These are phyloP conservation scores for Adansonia gregorii DNA, from an alignment of 441 rosid genomes.

Conservation along the genomic window DNA sequence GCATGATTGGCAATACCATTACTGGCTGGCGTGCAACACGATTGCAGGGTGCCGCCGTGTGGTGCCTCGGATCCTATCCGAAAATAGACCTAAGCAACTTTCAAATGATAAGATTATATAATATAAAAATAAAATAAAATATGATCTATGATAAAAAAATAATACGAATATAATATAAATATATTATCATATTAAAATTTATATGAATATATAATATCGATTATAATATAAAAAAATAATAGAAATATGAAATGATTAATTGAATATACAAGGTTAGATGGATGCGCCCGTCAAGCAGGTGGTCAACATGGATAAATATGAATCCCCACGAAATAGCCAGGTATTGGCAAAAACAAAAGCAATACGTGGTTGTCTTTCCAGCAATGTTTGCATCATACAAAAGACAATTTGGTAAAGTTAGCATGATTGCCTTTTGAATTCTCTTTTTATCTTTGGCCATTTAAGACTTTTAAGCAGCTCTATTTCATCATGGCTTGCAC, in stretches of 20 bases:
- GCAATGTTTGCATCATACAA: not conserved
- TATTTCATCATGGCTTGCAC: not conserved
- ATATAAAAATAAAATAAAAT: not conserved
- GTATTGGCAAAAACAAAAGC: slow-evolving; percentile 7
- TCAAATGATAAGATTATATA: too few relatives aligned
- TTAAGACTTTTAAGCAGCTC: not conserved
- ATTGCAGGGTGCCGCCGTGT: slow-evolving; percentile 35
- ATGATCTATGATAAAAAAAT: not conserved
- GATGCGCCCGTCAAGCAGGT: not conserved
- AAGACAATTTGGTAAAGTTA: not conserved
- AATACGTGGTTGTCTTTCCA: not conserved
- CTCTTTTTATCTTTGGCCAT: not conserved
- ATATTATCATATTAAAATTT: too few relatives aligned
- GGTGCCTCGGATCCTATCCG: slow-evolving; percentile 15
- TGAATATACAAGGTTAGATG: not conserved
- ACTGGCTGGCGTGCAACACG: slow-evolving; percentile 16
- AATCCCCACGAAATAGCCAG: not conserved
- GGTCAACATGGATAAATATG: not conserved
- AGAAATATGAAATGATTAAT: too few relatives aligned
- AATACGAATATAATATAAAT: not conserved
- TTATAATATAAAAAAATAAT: too few relatives aligned
- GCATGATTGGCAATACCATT: slow-evolving; percentile 17
- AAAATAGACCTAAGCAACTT: too few relatives aligned
- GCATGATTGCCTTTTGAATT: slow-evolving; percentile 6
- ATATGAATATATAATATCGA: too few relatives aligned